Evolutionary conservation across 2,329 filamentous ascomycete genomes (phyloP).

Genomic region (Sporothrix variecibatus): DNA sequence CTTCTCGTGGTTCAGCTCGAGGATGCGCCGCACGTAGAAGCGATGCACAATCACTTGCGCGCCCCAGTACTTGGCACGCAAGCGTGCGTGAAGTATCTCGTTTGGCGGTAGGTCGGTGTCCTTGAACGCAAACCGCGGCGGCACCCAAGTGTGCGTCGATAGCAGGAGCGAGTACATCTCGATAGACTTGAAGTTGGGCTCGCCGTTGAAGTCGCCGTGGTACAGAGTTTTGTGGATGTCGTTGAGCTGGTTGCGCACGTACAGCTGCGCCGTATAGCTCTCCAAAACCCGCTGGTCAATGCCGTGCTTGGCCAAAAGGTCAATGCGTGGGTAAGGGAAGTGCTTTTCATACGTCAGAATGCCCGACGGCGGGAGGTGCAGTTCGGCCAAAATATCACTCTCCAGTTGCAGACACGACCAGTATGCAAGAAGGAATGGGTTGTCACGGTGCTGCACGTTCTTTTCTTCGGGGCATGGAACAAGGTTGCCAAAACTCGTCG

Average conservation of each 20-base stretch:
- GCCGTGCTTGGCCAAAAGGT: slow-evolving; percentile 46
- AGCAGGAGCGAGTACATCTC: slow-evolving; percentile 42
- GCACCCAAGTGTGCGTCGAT: slow-evolving; percentile 46
- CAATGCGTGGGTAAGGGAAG: slow-evolving; percentile 66
- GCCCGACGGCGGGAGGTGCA: slow-evolving; percentile 63
- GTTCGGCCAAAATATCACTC: slow-evolving; percentile 88
- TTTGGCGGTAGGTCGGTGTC: slow-evolving; percentile 64
- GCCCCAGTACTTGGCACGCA: slow-evolving; percentile 94
- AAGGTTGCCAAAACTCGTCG: neutral
- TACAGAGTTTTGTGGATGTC: slow-evolving; percentile 61
- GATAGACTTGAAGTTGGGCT: slow-evolving; percentile 48
- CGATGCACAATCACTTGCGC: slow-evolving; percentile 87
- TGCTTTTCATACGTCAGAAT: slow-evolving; percentile 63
- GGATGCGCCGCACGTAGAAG: slow-evolving; percentile 65
- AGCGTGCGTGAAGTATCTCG: slow-evolving; percentile 78
- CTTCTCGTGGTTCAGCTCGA: slow-evolving; percentile 47
- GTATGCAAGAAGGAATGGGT: slow-evolving; percentile 73
- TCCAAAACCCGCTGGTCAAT: slow-evolving; percentile 53
- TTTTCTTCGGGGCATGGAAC: neutral
- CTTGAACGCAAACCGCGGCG: slow-evolving; percentile 56
- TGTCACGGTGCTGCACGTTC: slow-evolving; percentile 53
- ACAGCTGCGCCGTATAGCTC: slow-evolving; percentile 65
- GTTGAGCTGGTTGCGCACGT: slow-evolving; percentile 65
- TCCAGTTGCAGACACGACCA: slow-evolving; percentile 81
- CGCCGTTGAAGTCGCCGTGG: slow-evolving; percentile 34